Evolutionary conservation across 2,329 filamentous ascomycete genomes (phyloP).

Genomic region (Diaporthe nobilis): DNA sequence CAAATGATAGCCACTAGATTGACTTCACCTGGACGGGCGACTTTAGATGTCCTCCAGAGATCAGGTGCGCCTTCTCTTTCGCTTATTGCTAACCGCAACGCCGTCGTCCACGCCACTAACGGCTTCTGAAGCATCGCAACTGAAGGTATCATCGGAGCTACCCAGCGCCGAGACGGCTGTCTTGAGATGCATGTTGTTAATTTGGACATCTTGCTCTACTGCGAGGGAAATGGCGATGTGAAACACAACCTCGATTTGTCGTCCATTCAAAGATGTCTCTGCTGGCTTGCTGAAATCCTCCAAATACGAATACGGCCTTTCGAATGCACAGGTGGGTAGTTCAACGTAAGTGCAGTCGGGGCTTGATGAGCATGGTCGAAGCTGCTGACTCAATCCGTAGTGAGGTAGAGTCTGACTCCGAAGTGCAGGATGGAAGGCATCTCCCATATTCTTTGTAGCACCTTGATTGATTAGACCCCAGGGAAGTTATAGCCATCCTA

Average conservation of each 20-base stretch:
- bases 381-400: background rate
- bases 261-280: background rate
- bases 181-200: background rate
- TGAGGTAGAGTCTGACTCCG: background rate
- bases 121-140: background rate
- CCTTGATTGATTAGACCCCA: background rate
- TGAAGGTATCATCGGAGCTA: background rate
- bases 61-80: background rate
- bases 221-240: background rate
- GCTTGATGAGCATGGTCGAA: background rate
- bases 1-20: background rate
- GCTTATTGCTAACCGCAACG: too few relatives aligned
- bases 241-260: background rate
- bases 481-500: background rate
- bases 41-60: background rate
- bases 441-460: background rate
- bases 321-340: background rate
- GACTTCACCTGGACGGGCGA: background rate
- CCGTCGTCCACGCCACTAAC: background rate
- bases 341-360: background rate
- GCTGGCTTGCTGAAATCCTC: background rate
- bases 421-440: too few relatives aligned
- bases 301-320: background rate
- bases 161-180: background rate
- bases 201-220: background rate